Evolutionary conservation across 345 rosid species (phyloP).

Genomic region (Hibiscus tridactylites): DNA sequence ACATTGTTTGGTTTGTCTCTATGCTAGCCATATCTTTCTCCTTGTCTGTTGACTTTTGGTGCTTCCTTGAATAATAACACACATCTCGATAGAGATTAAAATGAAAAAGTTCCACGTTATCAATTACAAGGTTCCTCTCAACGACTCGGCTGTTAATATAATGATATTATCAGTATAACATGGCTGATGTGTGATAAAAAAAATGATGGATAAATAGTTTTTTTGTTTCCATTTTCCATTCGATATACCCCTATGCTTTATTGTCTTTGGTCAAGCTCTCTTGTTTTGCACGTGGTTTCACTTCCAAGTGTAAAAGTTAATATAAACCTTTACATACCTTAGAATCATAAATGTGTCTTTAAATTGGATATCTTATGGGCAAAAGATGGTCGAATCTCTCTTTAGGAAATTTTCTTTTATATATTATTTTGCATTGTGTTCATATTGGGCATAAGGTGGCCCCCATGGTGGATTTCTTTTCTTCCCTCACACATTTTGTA

Average conservation of each 20-base stretch:
- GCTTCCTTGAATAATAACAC: background rate
- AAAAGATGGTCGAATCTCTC: background rate
- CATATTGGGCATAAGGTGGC: background rate
- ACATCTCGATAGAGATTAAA: background rate
- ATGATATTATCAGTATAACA: background rate
- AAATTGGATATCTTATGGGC: background rate
- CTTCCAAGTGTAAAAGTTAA: background rate
- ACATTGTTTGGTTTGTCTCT: background rate
- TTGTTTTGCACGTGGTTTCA: background rate
- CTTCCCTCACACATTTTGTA: background rate
- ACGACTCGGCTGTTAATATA: background rate
- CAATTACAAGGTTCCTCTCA: background rate
- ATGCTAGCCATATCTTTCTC: background rate
- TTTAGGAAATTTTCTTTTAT: background rate
- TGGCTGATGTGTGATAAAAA: background rate
- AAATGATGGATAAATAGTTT: background rate
- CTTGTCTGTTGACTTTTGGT: background rate
- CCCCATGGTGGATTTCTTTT: background rate
- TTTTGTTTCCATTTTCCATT: background rate
- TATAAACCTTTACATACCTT: background rate
- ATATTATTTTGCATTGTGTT: background rate
- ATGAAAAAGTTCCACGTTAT: background rate
- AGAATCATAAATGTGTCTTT: background rate
- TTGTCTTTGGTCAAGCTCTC: background rate
- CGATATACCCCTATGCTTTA: background rate